A percentile compares a stretch with the other conserved stretches of the same genome.
Evolutionary conservation across 768 basidiomycete species (phyloP).

Genomic region (Panaeolus papilionaceus): DNA sequence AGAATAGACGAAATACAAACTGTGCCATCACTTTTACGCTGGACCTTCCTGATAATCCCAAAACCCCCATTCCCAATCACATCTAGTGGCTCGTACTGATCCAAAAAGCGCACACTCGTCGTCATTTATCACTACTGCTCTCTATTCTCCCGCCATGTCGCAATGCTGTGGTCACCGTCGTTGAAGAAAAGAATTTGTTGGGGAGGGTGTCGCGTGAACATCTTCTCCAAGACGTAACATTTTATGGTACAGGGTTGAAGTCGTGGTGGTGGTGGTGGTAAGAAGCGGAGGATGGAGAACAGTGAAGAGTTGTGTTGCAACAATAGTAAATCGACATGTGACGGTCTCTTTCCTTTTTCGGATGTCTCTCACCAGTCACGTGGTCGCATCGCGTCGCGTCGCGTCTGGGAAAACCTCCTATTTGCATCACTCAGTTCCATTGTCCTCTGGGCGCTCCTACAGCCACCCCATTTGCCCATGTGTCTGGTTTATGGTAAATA

Average conservation of each 20-base stretch:
- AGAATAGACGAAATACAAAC: constrained; percentile 50
- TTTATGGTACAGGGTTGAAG: background rate
- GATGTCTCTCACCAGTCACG: constrained; percentile 18
- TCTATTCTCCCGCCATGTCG: background rate
- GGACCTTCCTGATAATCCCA: constrained; percentile 96
- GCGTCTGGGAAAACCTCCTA: constrained; percentile 3
- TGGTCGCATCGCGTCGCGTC: constrained; percentile 23
- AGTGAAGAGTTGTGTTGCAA: constrained; percentile 2
- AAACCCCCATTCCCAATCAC: constrained; percentile 98
- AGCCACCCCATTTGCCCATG: background rate
- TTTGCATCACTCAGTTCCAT: background rate
- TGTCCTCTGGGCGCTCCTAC: background rate
- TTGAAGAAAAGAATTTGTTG: background rate
- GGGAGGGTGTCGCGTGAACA: background rate
- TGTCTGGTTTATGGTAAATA: background rate
- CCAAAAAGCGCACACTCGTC: constrained; percentile 52
- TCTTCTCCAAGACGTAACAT: background rate
- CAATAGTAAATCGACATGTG: constrained; percentile 8
- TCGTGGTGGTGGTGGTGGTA: constrained; percentile 7
- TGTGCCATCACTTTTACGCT: constrained; percentile 80
- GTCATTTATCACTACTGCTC: constrained; percentile 3
- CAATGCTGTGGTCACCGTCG: background rate
- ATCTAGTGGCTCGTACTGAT: constrained; percentile 86
- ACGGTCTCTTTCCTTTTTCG: constrained; percentile 6
- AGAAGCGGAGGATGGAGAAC: background rate